Conservation (phyloP, 352 stramenopile species). For the Phytophthora uliginosa region DNA sequence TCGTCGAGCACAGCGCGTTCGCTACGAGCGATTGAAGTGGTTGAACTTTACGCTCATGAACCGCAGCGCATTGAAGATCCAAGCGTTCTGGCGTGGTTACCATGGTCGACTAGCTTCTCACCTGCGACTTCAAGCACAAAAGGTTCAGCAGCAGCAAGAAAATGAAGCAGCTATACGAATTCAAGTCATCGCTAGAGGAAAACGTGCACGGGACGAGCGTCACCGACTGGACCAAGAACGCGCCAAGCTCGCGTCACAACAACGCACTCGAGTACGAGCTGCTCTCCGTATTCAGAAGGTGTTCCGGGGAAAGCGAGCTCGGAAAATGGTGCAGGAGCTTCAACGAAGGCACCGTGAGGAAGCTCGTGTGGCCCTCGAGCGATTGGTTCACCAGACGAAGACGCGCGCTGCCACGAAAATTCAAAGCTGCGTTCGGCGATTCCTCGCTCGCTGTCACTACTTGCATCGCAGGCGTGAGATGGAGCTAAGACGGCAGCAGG, state of each 20-base stretch:
- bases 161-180: constrained; percentile 66
- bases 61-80: constrained; percentile 75
- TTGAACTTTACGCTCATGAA: constrained; percentile 73
- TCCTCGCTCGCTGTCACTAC: constrained; percentile 56
- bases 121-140: constrained; percentile 61
- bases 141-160: constrained; percentile 63
- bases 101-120: constrained; percentile 72
- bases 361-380: constrained; percentile 61
- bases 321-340: constrained; percentile 42
- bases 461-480: constrained; percentile 40
- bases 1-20: constrained; percentile 49
- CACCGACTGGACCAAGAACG: constrained; percentile 38
- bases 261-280: constrained; percentile 44
- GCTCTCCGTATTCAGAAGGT: constrained; percentile 76
- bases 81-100: constrained; percentile 80
- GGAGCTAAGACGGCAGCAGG: constrained; percentile 29
- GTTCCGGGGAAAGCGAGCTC: constrained; percentile 65
- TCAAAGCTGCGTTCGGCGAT: constrained; percentile 72
- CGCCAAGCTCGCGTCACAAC: constrained; percentile 38
- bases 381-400: constrained; percentile 71
- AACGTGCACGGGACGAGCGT: constrained; percentile 56
- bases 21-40: constrained; percentile 79
- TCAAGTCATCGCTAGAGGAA: constrained; percentile 63
- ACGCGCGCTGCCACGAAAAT: constrained; percentile 71
- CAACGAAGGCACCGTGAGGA: constrained; percentile 54